Evolutionary conservation across 148 eudicot species (phyloP).

Genomic region (Camellia lanceoleosa): DNA sequence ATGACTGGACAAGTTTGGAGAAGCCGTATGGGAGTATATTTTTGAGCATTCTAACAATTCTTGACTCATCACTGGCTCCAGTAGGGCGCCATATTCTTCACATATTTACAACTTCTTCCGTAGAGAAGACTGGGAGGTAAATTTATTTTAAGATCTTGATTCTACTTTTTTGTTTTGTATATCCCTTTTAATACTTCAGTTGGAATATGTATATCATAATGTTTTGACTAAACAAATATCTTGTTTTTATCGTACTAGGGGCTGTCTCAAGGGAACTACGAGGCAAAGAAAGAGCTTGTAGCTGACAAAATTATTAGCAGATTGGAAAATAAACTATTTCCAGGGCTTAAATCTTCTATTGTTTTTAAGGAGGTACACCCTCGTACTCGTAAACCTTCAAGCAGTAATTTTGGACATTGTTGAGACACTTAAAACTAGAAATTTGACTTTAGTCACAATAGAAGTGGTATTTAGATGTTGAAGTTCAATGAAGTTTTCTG

Average conservation of each 20-base stretch:
- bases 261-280: slow-evolving; percentile 63
- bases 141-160: slow-evolving; percentile 8
- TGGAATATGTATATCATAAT: background rate
- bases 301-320: slow-evolving; percentile 83
- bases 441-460: background rate
- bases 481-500: background rate
- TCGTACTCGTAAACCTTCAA: background rate
- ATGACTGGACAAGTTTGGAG: slow-evolving; percentile 77
- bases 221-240: background rate
- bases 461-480: background rate
- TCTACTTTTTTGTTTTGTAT: background rate
- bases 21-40: slow-evolving; percentile 87
- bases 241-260: slow-evolving; percentile 44
- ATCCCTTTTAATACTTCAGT: background rate
- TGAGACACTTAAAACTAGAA: background rate
- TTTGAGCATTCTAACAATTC: slow-evolving; percentile 96
- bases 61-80: slow-evolving; percentile 91
- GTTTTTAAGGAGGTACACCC: slow-evolving; percentile 71
- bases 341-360: slow-evolving; percentile 81
- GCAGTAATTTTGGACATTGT: background rate
- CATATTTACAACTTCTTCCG: slow-evolving; percentile 82
- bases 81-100: slow-evolving; percentile 88
- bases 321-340: slow-evolving; percentile 82
- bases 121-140: slow-evolving; percentile 95
- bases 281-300: slow-evolving; percentile 76